Conservation (phyloP, 179 eudicot species). For the Camellia oleifera region DNA sequence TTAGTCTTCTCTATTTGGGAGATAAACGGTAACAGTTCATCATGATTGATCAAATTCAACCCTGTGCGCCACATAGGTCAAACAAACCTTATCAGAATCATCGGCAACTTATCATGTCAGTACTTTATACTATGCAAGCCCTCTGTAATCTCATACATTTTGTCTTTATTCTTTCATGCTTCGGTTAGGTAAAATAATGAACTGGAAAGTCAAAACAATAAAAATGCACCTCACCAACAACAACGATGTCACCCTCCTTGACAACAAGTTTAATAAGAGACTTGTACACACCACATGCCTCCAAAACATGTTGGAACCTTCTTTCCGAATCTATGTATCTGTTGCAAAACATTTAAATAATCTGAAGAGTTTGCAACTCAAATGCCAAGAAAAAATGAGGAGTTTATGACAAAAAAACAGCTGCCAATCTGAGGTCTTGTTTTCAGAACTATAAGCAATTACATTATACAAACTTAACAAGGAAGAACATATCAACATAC, state of each 20-base stretch:
- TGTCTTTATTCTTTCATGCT: background rate
- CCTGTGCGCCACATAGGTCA: too few species aligned
- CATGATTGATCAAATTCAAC: too few species aligned
- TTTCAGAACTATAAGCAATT: background rate
- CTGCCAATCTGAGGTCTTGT: background rate
- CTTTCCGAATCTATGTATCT: slow-evolving; percentile 89
- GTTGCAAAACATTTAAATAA: slow-evolving; percentile 22
- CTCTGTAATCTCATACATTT: background rate
- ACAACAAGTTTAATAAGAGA: slow-evolving; percentile 71
- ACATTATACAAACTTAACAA: background rate
- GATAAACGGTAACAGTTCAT: too few species aligned
- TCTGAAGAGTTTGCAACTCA: background rate
- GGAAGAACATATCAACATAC: background rate
- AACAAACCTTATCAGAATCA: too few species aligned
- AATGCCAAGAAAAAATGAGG: background rate
- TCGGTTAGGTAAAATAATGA: background rate
- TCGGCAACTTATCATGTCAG: too few species aligned
- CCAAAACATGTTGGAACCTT: slow-evolving; percentile 93
- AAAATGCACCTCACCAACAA: slow-evolving; percentile 72
- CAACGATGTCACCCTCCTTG: slow-evolving; percentile 90
- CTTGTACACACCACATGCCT: slow-evolving; percentile 88
- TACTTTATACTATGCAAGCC: background rate
- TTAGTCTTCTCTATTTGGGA: background rate
- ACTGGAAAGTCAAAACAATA: background rate
- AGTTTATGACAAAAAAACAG: background rate